Conservation (phyloP, 2,329 filamentous ascomycete species). For the Botrytis fabae region DNA sequence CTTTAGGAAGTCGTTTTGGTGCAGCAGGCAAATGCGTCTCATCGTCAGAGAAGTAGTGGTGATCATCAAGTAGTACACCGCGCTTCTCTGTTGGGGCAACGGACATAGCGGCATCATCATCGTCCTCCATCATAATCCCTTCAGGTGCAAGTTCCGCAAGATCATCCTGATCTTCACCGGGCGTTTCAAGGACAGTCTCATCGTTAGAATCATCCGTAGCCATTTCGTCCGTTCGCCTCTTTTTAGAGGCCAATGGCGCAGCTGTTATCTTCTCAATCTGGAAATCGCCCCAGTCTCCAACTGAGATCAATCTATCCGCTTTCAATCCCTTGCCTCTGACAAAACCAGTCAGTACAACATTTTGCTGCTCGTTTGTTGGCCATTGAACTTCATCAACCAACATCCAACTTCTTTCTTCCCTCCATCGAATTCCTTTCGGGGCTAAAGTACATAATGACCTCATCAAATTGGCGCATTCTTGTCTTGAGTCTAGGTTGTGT, state of each 20-base stretch:
- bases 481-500: conserved; percentile 81
- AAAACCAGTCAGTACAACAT: conserved; percentile 77
- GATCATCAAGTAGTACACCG: conserved; percentile 90
- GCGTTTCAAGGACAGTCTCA: conserved; percentile 64
- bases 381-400: conserved; percentile 80
- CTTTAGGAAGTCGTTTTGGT: conserved; percentile 79
- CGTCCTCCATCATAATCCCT: conserved; percentile 75
- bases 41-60: conserved; percentile 96
- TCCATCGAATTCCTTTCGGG: conserved; percentile 92
- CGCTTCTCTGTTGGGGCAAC: conserved; percentile 61
- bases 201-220: conserved; percentile 59
- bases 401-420: conserved; percentile 96
- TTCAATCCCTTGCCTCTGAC: conserved; percentile 85
- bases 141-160: conserved; percentile 83
- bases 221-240: conserved; percentile 67
- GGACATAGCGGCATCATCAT: conserved; percentile 51
- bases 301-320: conserved; percentile 82
- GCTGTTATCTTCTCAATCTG: conserved; percentile 87
- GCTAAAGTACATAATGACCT: conserved; percentile 87
- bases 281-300: conserved; percentile 92
- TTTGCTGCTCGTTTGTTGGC: conserved; percentile 58
- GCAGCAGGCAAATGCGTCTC: conserved; percentile 60
- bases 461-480: conserved; percentile 89
- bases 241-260: conserved; percentile 64
- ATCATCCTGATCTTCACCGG: conserved; percentile 79